Conservation (phyloP, 1,284 basidiomycete species). For the Cutaneotrichosporon dermatis region DNA sequence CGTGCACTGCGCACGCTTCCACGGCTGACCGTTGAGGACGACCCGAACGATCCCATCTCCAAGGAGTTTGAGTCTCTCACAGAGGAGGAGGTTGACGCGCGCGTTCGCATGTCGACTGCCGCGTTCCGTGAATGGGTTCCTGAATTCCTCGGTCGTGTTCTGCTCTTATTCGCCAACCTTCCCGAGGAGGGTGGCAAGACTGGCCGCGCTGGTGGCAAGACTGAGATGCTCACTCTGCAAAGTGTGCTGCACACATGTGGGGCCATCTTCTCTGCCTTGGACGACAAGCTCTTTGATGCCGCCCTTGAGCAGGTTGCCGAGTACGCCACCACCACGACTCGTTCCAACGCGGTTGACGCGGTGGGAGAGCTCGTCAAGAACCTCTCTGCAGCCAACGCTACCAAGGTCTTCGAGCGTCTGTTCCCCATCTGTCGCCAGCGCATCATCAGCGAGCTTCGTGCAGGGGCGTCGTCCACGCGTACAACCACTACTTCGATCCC, state of each 20-base stretch:
- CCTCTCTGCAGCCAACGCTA: slow-evolving; percentile 73
- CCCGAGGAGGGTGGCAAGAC: slow-evolving; percentile 65
- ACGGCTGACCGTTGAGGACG: slow-evolving; percentile 33
- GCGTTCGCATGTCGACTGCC: slow-evolving; percentile 41
- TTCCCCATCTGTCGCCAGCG: slow-evolving; percentile 73
- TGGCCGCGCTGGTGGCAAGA: slow-evolving; percentile 49
- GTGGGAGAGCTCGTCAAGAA: slow-evolving; percentile 86
- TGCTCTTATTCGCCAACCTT: slow-evolving; percentile 84
- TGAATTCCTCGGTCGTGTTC: slow-evolving; percentile 77
- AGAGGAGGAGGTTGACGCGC: slow-evolving; percentile 37
- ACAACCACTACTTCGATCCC: slow-evolving; percentile 82
- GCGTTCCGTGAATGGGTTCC: slow-evolving; percentile 71
- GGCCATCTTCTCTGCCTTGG: slow-evolving; percentile 79
- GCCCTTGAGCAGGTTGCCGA: slow-evolving; percentile 79
- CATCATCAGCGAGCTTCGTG: slow-evolving; percentile 78
- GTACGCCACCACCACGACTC: slow-evolving; percentile 71
- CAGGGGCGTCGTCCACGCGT: slow-evolving; percentile 85
- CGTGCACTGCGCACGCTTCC: slow-evolving; percentile 28
- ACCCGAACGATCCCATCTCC: slow-evolving; percentile 39
- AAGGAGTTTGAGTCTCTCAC: slow-evolving; percentile 37
- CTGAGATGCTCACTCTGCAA: slow-evolving; percentile 39
- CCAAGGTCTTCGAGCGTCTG: slow-evolving; percentile 73
- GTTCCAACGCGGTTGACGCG: slow-evolving; percentile 82
- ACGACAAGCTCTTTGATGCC: slow-evolving; percentile 79
- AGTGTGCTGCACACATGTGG: slow-evolving; percentile 44